These are phyloP conservation scores for Butyriboletus appendiculatus DNA, from an alignment of 1,284 basidiomycete species.

Conservation along the genomic window DNA sequence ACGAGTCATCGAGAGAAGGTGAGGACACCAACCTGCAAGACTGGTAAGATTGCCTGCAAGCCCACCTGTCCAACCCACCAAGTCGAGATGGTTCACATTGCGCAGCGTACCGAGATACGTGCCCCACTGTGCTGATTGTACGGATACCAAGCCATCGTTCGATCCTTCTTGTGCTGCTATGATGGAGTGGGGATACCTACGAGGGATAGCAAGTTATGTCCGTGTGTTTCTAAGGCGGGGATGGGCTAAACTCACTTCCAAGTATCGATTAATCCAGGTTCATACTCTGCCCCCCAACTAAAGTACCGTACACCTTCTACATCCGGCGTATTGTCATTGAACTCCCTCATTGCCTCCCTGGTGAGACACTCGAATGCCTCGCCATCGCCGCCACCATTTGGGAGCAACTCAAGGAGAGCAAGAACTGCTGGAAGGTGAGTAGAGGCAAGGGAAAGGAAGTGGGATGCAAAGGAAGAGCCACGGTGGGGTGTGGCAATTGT, in stretches of 20 bases:
- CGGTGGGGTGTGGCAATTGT: conserved; percentile 94
- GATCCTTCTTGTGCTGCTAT: conserved; percentile 88
- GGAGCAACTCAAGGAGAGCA: conserved; percentile 73
- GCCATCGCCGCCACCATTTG: conserved; percentile 84
- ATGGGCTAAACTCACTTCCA: conserved; percentile 59
- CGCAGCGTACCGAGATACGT: conserved; percentile 85
- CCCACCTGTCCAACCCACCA: conserved; percentile 75
- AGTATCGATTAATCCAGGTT: conserved; percentile 86
- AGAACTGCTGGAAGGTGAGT: conserved; percentile 63
- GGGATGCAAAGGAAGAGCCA: conserved; percentile 92
- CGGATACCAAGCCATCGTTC: conserved; percentile 90
- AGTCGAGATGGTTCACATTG: conserved; percentile 91
- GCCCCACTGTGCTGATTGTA: conserved; percentile 84
- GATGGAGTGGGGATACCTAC: conserved; percentile 77
- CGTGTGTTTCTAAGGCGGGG: neutral
- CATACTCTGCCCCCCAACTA: conserved; percentile 90
- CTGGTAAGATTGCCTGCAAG: conserved; percentile 77
- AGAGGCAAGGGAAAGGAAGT: conserved; percentile 84
- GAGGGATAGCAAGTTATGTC: neutral
- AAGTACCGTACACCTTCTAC: conserved; percentile 81
- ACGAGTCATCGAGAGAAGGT: neutral
- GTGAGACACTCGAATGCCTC: conserved; percentile 90
- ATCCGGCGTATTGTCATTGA: conserved; percentile 86
- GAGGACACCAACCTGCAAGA: conserved; percentile 18
- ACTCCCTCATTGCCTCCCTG: conserved; percentile 80